These are phyloP conservation scores for Mortierella sp. DNA, from an alignment of 371 early-diverging fungal species.

Conservation along the genomic window DNA sequence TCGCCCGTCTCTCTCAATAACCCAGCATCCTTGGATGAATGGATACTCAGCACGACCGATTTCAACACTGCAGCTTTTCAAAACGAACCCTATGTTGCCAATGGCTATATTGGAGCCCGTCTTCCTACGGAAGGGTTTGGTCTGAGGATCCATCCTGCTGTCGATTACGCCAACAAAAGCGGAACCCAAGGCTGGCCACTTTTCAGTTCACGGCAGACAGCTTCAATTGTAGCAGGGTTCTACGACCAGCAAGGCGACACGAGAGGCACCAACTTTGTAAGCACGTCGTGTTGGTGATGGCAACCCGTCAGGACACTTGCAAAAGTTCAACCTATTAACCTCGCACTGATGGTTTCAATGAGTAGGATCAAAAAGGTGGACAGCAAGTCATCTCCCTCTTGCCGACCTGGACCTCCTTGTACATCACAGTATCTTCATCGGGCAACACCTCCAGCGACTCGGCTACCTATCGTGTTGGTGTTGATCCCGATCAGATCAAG, in stretches of 20 bases:
- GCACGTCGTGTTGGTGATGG: background rate
- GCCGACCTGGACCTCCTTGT: constrained; percentile 42
- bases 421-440: constrained; percentile 17
- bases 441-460: constrained; percentile 1
- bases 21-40: constrained; percentile 11
- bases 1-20: background rate
- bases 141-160: constrained; percentile 33
- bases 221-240: constrained; percentile 47
- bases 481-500: constrained; percentile 28
- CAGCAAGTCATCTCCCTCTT: constrained; percentile 45
- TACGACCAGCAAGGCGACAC: constrained; percentile 33
- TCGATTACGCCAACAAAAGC: constrained; percentile 16
- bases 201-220: constrained; percentile 32
- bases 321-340: background rate
- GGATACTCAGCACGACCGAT: constrained; percentile 32
- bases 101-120: constrained; percentile 48
- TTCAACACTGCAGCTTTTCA: constrained; percentile 38
- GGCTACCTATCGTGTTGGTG: constrained; percentile 39
- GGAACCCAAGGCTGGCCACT: constrained; percentile 51
- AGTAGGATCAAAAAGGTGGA: constrained; percentile 44
- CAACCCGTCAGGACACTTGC: background rate
- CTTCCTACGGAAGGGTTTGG: constrained; percentile 43
- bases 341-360: background rate
- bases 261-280: constrained; percentile 47
- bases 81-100: constrained; percentile 42